Percentiles rank a stretch among this genome's conserved stretches.
Evolutionary conservation across 164 flowering plant species (phyloP).

Genomic region (Vitis amurensis): DNA sequence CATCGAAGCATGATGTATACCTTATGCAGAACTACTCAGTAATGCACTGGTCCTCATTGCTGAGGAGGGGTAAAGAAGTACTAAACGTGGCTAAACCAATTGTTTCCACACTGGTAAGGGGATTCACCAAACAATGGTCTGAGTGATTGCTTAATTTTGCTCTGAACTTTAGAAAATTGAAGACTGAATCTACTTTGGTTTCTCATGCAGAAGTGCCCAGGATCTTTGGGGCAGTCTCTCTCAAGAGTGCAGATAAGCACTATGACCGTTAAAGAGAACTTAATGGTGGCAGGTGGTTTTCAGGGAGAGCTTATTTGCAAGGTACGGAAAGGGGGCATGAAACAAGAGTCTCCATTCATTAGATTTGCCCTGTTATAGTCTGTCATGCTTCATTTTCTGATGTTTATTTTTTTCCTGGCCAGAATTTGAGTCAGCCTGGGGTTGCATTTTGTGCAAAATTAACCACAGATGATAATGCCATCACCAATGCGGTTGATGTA

Average conservation of each 20-base stretch:
- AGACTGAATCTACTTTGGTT: not conserved
- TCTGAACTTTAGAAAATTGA: not conserved
- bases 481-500: slow-evolving; percentile 84
- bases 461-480: slow-evolving; percentile 73
- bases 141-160: too few species aligned
- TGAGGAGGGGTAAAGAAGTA: slow-evolving; percentile 64
- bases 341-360: not conserved
- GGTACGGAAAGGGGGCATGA: slow-evolving; percentile 39
- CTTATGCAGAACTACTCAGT: slow-evolving; percentile 84
- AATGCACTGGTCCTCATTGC: slow-evolving; percentile 89
- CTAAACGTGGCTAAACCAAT: slow-evolving; percentile 71
- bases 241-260: slow-evolving; percentile 87
- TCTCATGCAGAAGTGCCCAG: slow-evolving; percentile 44
- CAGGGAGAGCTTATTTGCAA: slow-evolving; percentile 96
- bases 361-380: too few species aligned
- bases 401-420: slow-evolving; percentile 10
- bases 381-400: not conserved
- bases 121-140: not conserved
- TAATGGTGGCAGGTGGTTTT: slow-evolving; percentile 90
- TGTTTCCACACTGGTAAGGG: slow-evolving; percentile 55
- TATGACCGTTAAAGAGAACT: slow-evolving; percentile 74
- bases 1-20: slow-evolving; percentile 92
- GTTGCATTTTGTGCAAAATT: slow-evolving; percentile 75
- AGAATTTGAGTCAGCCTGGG: slow-evolving; percentile 67
- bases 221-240: slow-evolving; percentile 53